These are phyloP conservation scores for Psilocybe subaeruginosa DNA, from an alignment of 768 basidiomycete species.

Conservation along the genomic window DNA sequence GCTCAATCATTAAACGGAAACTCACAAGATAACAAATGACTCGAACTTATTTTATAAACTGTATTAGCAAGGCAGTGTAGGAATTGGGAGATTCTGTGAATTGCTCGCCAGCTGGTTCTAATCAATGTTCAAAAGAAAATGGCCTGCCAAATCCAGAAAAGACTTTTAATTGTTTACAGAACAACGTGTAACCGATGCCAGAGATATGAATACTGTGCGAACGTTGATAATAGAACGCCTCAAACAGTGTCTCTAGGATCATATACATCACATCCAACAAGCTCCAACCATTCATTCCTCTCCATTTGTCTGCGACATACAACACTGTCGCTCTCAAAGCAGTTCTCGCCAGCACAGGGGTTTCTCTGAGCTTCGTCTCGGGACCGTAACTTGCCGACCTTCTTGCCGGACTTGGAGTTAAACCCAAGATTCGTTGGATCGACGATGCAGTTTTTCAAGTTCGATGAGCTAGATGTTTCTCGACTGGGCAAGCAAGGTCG, in stretches of 20 bases:
- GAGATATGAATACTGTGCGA: too few relatives aligned
- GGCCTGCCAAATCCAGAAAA: too few relatives aligned
- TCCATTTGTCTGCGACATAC: slow-evolving; percentile 9
- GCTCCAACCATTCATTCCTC: slow-evolving; percentile 11
- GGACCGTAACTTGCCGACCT: neutral
- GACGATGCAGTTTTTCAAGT: slow-evolving; percentile 1
- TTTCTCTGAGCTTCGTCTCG: neutral
- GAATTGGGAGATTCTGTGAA: too few relatives aligned
- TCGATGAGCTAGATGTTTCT: neutral
- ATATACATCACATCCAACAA: slow-evolving; percentile 14
- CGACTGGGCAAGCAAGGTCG: slow-evolving; percentile 12
- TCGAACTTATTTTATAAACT: too few relatives aligned
- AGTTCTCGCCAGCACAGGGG: neutral
- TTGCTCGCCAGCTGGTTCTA: too few relatives aligned
- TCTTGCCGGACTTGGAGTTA: neutral
- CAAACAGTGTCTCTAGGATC: slow-evolving; percentile 3
- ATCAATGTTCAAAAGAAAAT: too few relatives aligned
- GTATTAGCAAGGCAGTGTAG: too few relatives aligned
- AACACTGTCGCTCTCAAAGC: neutral
- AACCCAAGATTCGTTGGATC: slow-evolving; percentile 10
- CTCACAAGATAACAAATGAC: too few relatives aligned
- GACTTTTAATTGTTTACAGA: too few relatives aligned
- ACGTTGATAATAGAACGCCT: neutral
- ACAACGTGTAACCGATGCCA: too few relatives aligned
- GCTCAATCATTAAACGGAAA: too few relatives aligned